These are phyloP conservation scores for Colletotrichum brevisporum DNA, from an alignment of 2,329 filamentous ascomycete species.

Conservation along the genomic window DNA sequence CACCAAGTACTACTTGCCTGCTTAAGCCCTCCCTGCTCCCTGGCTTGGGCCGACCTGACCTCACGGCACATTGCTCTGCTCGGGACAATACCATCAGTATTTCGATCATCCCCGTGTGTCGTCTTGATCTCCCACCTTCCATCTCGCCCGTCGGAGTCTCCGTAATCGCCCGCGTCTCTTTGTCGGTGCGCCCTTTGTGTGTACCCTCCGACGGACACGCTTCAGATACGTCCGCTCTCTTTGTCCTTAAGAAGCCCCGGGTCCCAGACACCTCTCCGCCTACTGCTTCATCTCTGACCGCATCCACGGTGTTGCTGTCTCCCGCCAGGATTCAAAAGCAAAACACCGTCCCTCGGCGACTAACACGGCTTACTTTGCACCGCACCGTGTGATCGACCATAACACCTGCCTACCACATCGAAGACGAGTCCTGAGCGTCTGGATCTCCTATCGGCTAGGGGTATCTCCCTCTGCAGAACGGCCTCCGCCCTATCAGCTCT, in stretches of 20 bases:
- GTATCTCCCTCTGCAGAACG: not conserved
- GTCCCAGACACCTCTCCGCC: not conserved
- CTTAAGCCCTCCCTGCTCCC: not conserved
- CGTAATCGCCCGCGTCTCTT: slow-evolving; percentile 20
- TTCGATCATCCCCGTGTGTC: not conserved
- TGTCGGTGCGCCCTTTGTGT: slow-evolving; percentile 11
- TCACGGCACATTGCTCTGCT: not conserved
- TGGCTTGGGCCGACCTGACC: slow-evolving; percentile 4
- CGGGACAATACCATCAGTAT: slow-evolving; percentile 10
- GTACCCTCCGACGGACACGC: not conserved
- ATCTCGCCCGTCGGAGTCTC: slow-evolving; percentile 1
- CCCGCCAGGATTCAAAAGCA: slow-evolving; percentile 8
- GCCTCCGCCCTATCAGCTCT: not conserved
- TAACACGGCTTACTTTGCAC: slow-evolving; percentile 14
- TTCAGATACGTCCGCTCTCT: not conserved
- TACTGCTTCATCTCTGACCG: not conserved
- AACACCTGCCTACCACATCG: not conserved
- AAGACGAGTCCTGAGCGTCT: not conserved
- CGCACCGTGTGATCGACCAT: not conserved
- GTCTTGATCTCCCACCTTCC: not conserved
- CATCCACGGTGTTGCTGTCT: not conserved
- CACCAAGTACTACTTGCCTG: slow-evolving; percentile 3
- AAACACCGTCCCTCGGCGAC: not conserved
- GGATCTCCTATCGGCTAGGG: not conserved
- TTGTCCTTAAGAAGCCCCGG: not conserved